Conservation (phyloP, 129 eudicot genomes). For the carrot (Daucus carota) region DNA sequence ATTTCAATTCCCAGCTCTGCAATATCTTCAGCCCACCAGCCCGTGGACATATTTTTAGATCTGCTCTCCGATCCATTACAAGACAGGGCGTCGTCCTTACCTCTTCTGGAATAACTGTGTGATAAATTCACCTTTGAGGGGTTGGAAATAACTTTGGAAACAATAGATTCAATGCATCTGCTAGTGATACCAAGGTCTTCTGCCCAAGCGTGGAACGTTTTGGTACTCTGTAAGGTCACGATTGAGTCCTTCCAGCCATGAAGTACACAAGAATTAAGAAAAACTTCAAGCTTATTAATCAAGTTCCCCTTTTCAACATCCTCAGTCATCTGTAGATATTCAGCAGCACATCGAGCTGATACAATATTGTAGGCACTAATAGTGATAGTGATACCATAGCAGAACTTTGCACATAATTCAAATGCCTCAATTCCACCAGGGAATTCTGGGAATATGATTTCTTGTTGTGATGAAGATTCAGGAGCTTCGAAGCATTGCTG, state of each 20-base stretch:
- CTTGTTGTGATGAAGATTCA: conserved; percentile 60
- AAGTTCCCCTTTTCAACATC: conserved; percentile 84
- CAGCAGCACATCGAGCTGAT: conserved; percentile 68
- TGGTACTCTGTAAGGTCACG: conserved; percentile 57
- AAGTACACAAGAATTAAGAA: conserved; percentile 71
- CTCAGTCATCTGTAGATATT: conserved; percentile 86
- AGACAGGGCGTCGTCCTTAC: conserved; percentile 34
- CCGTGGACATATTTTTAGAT: conserved; percentile 27
- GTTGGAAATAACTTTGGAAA: conserved; percentile 50
- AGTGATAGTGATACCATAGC: conserved; percentile 83
- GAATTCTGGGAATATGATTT: conserved; percentile 71
- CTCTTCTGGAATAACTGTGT: conserved; percentile 56
- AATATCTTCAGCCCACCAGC: conserved; percentile 93
- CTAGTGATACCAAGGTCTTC: conserved; percentile 77
- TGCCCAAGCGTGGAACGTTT: conserved; percentile 49
- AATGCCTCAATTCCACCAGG: conserved; percentile 85
- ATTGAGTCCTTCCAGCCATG: conserved; percentile 87
- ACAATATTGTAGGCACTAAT: conserved; percentile 88
- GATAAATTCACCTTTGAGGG: conserved; percentile 58
- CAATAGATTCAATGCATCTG: conserved; percentile 69
- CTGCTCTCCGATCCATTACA: conserved; percentile 50
- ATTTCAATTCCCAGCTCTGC: conserved; percentile 76
- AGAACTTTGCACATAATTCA: conserved; percentile 83
- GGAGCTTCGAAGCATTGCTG: conserved; percentile 56
- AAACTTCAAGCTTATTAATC: conserved; percentile 66